Evolutionary conservation across 2,329 filamentous ascomycete genomes (phyloP).

Genomic region (Bertia moriformis): DNA sequence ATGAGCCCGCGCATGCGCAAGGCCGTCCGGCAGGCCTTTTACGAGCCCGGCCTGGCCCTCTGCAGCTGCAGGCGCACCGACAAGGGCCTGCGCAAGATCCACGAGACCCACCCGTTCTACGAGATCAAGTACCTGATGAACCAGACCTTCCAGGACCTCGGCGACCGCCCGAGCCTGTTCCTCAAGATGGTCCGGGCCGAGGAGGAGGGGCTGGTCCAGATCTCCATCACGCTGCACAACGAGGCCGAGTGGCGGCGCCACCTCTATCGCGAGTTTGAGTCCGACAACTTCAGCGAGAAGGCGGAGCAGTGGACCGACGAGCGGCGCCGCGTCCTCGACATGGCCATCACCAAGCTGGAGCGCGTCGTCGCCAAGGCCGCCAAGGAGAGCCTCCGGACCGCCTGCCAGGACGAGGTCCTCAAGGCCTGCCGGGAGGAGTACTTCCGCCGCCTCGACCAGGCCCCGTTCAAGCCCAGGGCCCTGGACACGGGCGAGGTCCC

Average conservation of each 20-base stretch:
- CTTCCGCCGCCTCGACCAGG: constrained; percentile 79
- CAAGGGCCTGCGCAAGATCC: constrained; percentile 83
- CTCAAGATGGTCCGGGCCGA: constrained; percentile 96
- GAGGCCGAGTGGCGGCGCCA: constrained; percentile 63
- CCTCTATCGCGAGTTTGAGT: constrained; percentile 72
- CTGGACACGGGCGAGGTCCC: constrained; percentile 79
- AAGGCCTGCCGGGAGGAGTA: constrained; percentile 79
- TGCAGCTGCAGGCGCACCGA: constrained; percentile 84
- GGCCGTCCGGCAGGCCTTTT: constrained; percentile 70
- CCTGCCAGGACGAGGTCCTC: constrained; percentile 83
- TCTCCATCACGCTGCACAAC: constrained; percentile 64
- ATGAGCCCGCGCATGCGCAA: constrained; percentile 81
- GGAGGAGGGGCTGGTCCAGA: constrained; percentile 79
- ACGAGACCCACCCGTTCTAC: constrained; percentile 89
- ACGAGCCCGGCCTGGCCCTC: constrained; percentile 52
- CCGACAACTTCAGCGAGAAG: constrained; percentile 87
- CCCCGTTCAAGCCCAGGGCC: constrained; percentile 86
- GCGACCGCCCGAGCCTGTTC: constrained; percentile 74
- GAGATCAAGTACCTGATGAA: constrained; percentile 94
- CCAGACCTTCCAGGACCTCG: constrained; percentile 70
- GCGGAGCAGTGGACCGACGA: constrained; percentile 91
- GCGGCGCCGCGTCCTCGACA: constrained; percentile 69
- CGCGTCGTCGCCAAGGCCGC: constrained; percentile 77
- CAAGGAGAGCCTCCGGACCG: constrained; percentile 83
- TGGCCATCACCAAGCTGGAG: constrained; percentile 69